Conservation (phyloP, 768 basidiomycete genomes). For the Pleurotus tuoliensis region DNA sequence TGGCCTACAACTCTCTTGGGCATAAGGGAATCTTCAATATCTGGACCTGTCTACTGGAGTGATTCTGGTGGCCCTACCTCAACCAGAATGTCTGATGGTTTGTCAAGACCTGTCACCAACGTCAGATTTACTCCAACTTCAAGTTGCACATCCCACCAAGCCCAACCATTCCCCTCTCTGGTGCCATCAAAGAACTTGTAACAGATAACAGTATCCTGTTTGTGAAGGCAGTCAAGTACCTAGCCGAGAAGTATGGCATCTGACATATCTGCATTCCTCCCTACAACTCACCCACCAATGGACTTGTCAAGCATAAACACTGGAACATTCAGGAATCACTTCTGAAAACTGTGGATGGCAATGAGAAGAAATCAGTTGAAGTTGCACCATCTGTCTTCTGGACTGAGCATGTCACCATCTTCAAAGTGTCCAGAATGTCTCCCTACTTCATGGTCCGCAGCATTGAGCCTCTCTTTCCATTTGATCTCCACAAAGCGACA, state of each 20-base stretch:
- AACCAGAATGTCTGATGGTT: constrained; percentile 26
- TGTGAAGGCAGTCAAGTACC: neutral
- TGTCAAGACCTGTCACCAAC: constrained; percentile 26
- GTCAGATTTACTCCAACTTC: constrained; percentile 20
- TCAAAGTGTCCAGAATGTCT: constrained; percentile 13
- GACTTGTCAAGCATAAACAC: constrained; percentile 24
- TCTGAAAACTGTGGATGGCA: constrained; percentile 10
- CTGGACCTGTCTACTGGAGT: constrained; percentile 11
- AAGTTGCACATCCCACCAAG: constrained; percentile 12
- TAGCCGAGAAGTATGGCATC: constrained; percentile 11
- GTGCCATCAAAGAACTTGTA: no score
- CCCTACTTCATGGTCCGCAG: constrained; percentile 17
- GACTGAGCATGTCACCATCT: constrained; percentile 13
- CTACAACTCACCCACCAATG: constrained; percentile 32
- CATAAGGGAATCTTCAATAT: constrained; percentile 24
- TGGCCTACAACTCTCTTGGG: constrained; percentile 23
- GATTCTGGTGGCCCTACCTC: constrained; percentile 20
- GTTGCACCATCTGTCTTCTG: constrained; percentile 7
- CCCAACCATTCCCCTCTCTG: no score
- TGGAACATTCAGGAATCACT: constrained; percentile 15
- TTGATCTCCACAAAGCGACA: no score
- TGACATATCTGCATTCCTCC: constrained; percentile 26
- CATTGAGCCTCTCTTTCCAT: constrained; percentile 10
- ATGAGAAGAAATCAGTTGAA: constrained; percentile 16
- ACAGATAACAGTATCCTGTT: no score